These are phyloP conservation scores for Trichoderma brevicompactum DNA, from an alignment of 2,329 filamentous ascomycete species.

Conservation along the genomic window DNA sequence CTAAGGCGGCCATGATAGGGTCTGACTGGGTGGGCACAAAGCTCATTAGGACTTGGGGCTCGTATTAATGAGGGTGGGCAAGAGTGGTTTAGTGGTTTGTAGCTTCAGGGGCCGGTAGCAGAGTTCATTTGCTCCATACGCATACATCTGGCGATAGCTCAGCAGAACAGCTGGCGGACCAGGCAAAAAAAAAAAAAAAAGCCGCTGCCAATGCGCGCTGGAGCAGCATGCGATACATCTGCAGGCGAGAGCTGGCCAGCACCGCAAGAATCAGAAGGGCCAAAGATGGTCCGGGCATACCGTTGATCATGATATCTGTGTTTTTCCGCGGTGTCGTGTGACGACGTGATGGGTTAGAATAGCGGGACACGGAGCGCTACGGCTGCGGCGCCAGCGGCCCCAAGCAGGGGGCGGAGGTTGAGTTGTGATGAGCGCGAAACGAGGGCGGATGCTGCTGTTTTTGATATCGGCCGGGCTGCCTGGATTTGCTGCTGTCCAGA, in stretches of 20 bases:
- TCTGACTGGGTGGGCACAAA: constrained; percentile 15
- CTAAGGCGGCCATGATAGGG: not conserved
- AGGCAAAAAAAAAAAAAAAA: not conserved
- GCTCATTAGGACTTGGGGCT: constrained; percentile 15
- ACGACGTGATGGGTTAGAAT: constrained; percentile 29
- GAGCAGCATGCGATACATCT: constrained; percentile 12
- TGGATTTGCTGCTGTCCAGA: not conserved
- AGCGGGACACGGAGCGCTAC: constrained; percentile 29
- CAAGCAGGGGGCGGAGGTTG: constrained; percentile 24
- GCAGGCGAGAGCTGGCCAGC: constrained; percentile 7
- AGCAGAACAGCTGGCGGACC: not conserved
- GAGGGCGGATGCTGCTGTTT: constrained; percentile 18
- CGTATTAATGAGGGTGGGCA: constrained; percentile 26
- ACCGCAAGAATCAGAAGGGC: not conserved
- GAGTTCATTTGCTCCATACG: constrained; percentile 5
- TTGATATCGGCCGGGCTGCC: constrained; percentile 18
- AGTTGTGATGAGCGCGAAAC: constrained; percentile 26
- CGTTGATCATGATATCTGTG: constrained; percentile 22
- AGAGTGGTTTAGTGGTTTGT: constrained; percentile 11
- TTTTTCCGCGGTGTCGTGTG: constrained; percentile 27
- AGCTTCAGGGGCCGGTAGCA: constrained; percentile 23
- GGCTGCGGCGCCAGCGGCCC: constrained; percentile 26
- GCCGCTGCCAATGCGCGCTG: not conserved
- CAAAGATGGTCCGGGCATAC: constrained; percentile 6
- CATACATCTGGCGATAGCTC: not conserved